phyloP scores from a whole-genome alignment of 2,329 filamentous ascomycete genomes.

The Ascomycota sp. region DNA sequence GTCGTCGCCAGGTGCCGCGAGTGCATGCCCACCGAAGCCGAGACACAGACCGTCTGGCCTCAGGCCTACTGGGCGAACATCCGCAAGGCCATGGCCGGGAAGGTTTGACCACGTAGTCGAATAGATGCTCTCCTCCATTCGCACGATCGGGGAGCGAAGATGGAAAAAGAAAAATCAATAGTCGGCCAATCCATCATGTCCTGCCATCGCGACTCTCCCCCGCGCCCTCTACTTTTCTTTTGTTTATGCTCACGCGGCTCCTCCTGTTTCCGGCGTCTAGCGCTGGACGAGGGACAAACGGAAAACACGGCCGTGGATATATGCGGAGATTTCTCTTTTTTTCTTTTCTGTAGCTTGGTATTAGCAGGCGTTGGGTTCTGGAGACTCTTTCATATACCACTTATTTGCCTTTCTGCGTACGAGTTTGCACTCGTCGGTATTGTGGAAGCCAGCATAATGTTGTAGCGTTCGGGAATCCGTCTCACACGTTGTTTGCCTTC shows the following conservation, averaged over 20 bases:
- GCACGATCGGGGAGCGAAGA: neutral
- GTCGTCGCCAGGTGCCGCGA: conserved; percentile 38
- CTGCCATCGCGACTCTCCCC: too few species aligned
- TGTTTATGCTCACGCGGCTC: too few species aligned
- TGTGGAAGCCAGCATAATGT: conserved; percentile 3
- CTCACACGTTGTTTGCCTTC: too few species aligned
- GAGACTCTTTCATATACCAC: conserved; percentile 7
- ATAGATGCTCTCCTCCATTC: too few species aligned
- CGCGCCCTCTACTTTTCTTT: neutral
- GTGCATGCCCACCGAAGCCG: conserved; percentile 35
- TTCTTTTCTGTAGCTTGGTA: too few species aligned
- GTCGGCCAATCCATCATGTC: too few species aligned
- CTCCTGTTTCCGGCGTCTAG: too few species aligned
- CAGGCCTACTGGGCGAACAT: conserved; percentile 41
- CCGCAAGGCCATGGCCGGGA: conserved; percentile 24
- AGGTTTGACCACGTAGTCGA: conserved; percentile 6
- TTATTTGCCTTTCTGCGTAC: conserved; percentile 2
- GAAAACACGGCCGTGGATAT: too few species aligned
- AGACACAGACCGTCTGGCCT: conserved; percentile 35
- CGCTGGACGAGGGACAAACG: too few species aligned
- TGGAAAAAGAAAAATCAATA: conserved; percentile 1
- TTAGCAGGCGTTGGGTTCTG: too few species aligned
- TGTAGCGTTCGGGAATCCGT: conserved; percentile 2
- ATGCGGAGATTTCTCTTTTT: too few species aligned
- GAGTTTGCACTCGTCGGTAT: neutral